A percentile compares a stretch with the other conserved stretches of the same genome.
phyloP scores from a whole-genome alignment of 768 basidiomycete species.

The Auriscalpium vulgare region DNA sequence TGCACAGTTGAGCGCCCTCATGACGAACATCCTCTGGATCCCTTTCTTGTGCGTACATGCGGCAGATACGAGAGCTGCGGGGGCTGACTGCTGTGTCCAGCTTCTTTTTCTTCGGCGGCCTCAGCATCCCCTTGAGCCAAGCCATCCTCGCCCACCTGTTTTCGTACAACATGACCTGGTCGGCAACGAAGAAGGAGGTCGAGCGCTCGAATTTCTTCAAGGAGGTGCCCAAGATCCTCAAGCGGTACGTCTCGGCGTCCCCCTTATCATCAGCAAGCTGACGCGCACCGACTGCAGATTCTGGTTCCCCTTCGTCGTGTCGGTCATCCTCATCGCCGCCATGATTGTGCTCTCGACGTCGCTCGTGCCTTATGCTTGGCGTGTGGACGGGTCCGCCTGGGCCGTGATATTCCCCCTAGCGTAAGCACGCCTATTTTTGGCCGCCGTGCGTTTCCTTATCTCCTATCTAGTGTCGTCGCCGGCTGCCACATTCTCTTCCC shows the following conservation, averaged over 20 bases:
- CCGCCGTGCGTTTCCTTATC: not conserved
- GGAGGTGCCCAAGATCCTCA: conserved; percentile 78
- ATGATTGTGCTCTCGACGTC: conserved; percentile 48
- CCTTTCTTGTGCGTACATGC: conserved; percentile 31
- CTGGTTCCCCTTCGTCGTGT: conserved; percentile 55
- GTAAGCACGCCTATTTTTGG: conserved; percentile 28
- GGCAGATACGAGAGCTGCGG: not conserved
- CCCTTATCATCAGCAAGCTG: not conserved
- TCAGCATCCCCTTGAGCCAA: conserved; percentile 60
- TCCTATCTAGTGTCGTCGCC: conserved; percentile 39
- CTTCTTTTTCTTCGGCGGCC: conserved; percentile 74
- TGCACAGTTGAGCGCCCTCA: conserved; percentile 18
- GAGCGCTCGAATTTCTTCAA: conserved; percentile 87
- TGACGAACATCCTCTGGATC: conserved; percentile 28
- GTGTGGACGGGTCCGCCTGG: conserved; percentile 54
- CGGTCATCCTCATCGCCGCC: conserved; percentile 41
- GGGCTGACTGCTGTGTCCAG: conserved; percentile 23
- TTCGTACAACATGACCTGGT: conserved; percentile 74
- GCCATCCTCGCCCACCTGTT: conserved; percentile 65
- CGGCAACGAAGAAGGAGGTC: conserved; percentile 77
- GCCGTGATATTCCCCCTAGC: conserved; percentile 71
- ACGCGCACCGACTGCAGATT: conserved; percentile 28
- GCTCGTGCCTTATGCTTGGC: conserved; percentile 58
- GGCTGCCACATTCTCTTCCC: conserved; percentile 72
- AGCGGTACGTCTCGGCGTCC: conserved; percentile 29